phyloP scores from a whole-genome alignment of 2,329 filamentous ascomycete genomes.

The Penicillium paneum region DNA sequence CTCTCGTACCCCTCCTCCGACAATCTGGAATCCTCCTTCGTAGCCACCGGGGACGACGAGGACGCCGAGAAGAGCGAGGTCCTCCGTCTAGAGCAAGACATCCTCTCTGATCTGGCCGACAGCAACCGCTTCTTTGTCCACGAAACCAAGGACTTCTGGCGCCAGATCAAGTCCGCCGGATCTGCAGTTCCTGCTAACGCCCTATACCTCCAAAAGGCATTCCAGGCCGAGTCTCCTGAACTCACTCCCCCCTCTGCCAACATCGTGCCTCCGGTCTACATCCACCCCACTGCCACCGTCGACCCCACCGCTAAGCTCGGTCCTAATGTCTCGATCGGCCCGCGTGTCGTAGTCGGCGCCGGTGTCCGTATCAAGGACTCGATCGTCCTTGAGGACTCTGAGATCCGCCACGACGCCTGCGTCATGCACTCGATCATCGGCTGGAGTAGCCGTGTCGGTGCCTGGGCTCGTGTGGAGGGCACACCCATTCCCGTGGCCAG shows the following conservation, averaged over 20 bases:
- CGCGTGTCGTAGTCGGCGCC: constrained; percentile 78
- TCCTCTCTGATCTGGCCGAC: constrained; percentile 90
- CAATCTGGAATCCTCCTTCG: constrained; percentile 71
- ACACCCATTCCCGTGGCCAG: constrained; percentile 82
- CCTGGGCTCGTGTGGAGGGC: constrained; percentile 97
- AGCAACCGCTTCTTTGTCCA: constrained; percentile 98
- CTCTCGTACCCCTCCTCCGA: constrained; percentile 95
- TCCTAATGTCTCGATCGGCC: constrained; percentile 92
- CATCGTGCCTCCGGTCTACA: constrained; percentile 89
- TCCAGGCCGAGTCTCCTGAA: constrained; percentile 77
- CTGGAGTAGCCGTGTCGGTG: constrained; percentile 91
- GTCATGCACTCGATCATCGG: constrained; percentile 95
- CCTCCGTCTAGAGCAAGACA: constrained; percentile 94
- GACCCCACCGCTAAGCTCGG: constrained; percentile 95
- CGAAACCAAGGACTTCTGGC: constrained; percentile 99
- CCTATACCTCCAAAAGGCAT: constrained; percentile 90
- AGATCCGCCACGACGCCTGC: constrained; percentile 96
- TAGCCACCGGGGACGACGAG: constrained; percentile 63
- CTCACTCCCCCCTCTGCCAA: constrained; percentile 78
- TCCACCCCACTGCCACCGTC: constrained; percentile 85
- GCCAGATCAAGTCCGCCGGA: constrained; percentile 98
- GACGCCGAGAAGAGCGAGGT: constrained; percentile 76
- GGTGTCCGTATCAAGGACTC: constrained; percentile 93
- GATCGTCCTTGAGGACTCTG: constrained; percentile 89
- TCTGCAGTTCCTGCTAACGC: constrained; percentile 96